Base-by-base conservation (phyloP, 306 rosid species). In the Cucurbita argyrosperma region DNA sequence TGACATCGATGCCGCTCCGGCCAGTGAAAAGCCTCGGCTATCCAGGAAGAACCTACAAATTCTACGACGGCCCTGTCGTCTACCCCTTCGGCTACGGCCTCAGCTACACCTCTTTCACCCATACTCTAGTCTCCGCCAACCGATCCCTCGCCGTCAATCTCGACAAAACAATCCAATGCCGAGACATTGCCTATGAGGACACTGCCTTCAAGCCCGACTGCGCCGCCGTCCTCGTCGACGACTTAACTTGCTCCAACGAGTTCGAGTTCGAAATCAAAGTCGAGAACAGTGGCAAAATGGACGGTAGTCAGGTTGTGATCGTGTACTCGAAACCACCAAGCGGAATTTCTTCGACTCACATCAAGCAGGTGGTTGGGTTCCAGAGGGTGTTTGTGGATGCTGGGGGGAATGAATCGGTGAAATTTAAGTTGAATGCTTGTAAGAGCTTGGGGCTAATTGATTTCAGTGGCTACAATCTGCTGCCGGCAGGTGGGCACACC, bases 41-140 rank as follows among this genome's bases (percentile, higher is more conserved):
- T 47, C 84, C 84, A 0, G 81, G 81, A 40, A 76, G 84, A 15
- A 81, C 84, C 10, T 81, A 81, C 81, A 81, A 73, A 40, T 81
- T 81, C 76, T 81, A 30, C 72, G 54, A 81, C 26, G 84, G 84
- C 26, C 19, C 84, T 55, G 69, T 74, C 45, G 79, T 81, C 5
- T 77, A 77, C 15, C 84, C 81, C 30, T 81, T 81, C 23, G 84
- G 79, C 4, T 68, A 77, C 55, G 84, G 81, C 23, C 78, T 81
- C 49, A 81, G 84, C 73, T 81, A 81, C 76, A 77, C 79, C 3
- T 40, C 13, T 16, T 81, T 81, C 79, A 67, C 19, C 60, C 71
- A 77, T 46, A 52, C 65, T 3, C 43, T 74, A 18, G 15, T 16
- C 53, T 67, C 76, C 2, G 80, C 84, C 13, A 52, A 46, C 3